Evolutionary conservation across 176 grass and related monocot genomes (phyloP).

Genomic region (Dendrocalamus sinicus): DNA sequence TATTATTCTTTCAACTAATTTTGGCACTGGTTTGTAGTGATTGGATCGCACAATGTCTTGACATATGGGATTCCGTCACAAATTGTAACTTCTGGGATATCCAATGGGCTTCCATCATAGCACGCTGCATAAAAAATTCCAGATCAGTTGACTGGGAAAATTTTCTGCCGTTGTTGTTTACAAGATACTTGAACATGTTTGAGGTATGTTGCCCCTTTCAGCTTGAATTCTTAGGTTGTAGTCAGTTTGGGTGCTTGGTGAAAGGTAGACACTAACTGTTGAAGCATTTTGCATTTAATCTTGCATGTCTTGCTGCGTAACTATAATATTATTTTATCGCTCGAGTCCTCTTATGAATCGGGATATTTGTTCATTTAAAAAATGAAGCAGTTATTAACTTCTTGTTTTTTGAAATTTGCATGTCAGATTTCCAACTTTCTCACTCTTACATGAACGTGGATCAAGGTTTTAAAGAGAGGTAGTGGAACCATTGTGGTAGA

Average conservation of each 20-base stretch:
- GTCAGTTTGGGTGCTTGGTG: conserved; percentile 23
- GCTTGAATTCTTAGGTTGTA: conserved; percentile 23
- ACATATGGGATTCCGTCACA: conserved; percentile 78
- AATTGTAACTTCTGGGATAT: conserved; percentile 98
- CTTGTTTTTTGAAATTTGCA: conserved; percentile 4
- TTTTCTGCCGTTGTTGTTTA: conserved; percentile 81
- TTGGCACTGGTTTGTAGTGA: conserved; percentile 61
- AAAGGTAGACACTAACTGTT: conserved; percentile 1
- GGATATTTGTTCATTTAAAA: conserved; percentile 13
- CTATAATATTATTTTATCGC: not conserved
- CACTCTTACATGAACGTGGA: not conserved
- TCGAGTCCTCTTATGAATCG: conserved; percentile 7
- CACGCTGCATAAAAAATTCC: conserved; percentile 80
- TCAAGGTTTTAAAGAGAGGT: not conserved
- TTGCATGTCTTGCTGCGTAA: not conserved
- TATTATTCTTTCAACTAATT: conserved; percentile 44
- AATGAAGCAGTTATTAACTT: conserved; percentile 10
- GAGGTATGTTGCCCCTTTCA: conserved; percentile 61
- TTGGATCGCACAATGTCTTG: conserved; percentile 75
- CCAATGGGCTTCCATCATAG: conserved; percentile 87
- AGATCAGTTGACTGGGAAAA: conserved; percentile 79
- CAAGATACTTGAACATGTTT: conserved; percentile 89
- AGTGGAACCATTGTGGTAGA: not conserved
- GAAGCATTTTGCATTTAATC: conserved; percentile 14
- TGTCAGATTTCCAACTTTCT: not conserved